Conservation (phyloP, 805 yeast genomes). For the Saturnispora mendoncae region DNA sequence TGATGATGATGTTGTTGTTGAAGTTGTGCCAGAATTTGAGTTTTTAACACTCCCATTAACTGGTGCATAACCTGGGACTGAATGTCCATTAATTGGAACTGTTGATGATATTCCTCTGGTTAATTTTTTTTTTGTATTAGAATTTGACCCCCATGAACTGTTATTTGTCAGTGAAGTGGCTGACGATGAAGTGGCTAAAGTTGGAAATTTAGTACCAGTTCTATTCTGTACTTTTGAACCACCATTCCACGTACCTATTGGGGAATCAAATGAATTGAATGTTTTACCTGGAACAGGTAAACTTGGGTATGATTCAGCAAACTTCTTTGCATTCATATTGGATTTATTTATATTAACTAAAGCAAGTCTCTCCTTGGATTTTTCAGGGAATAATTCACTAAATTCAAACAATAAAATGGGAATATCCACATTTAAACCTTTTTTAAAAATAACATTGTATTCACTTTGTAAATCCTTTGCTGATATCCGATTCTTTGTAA, state of each 20-base stretch:
- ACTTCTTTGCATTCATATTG: constrained; percentile 19
- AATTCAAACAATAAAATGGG: constrained; percentile 52
- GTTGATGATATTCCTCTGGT: constrained; percentile 15
- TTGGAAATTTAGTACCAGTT: constrained; percentile 4
- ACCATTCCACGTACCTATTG: too few species aligned
- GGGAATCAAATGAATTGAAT: too few species aligned
- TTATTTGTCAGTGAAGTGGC: neutral
- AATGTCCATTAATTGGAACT: constrained; percentile 15
- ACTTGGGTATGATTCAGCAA: constrained; percentile 42
- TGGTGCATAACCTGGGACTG: constrained; percentile 16
- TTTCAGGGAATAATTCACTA: constrained; percentile 43
- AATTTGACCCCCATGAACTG: neutral
- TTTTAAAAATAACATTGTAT: constrained; percentile 42
- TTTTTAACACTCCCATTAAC: constrained; percentile 10
- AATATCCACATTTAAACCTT: constrained; percentile 37
- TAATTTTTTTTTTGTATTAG: neutral
- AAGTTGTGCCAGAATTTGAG: constrained; percentile 15
- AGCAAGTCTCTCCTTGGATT: constrained; percentile 36
- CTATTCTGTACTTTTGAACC: too few species aligned
- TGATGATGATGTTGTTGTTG: constrained; percentile 20
- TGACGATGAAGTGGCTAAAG: constrained; percentile 1
- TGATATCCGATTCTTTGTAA: constrained; percentile 35
- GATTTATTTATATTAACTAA: constrained; percentile 27
- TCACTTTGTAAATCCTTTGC: constrained; percentile 39
- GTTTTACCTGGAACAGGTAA: too few species aligned